phyloP scores from a whole-genome alignment of 140 eudicot species.

The Oenanthe javanica region DNA sequence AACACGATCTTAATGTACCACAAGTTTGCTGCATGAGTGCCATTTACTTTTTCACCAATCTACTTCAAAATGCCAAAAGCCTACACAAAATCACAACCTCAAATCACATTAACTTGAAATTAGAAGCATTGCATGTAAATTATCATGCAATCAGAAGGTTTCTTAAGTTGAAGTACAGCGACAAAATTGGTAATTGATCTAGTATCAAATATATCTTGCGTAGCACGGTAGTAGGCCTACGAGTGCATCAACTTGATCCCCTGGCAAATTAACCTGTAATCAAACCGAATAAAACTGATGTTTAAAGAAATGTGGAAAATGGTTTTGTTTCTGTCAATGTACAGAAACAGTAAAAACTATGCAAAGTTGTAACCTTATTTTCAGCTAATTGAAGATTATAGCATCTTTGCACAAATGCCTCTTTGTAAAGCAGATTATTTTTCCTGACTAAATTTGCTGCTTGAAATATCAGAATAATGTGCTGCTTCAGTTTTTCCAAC shows the following conservation, averaged over 20 bases:
- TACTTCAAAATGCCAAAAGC: neutral
- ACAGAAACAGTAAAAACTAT: neutral
- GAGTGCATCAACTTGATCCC: slow-evolving; percentile 74
- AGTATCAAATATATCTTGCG: slow-evolving; percentile 40
- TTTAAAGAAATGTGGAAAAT: neutral
- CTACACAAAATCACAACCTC: neutral
- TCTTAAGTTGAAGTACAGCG: slow-evolving; percentile 37
- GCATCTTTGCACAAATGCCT: slow-evolving; percentile 52
- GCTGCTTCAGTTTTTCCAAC: slow-evolving; percentile 29
- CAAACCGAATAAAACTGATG: neutral
- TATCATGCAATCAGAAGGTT: neutral
- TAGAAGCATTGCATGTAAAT: neutral
- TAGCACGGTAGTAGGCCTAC: slow-evolving; percentile 28
- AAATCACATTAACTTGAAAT: neutral
- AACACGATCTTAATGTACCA: neutral
- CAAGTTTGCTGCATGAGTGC: neutral
- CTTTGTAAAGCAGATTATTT: slow-evolving; percentile 40
- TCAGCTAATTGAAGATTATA: slow-evolving; percentile 61
- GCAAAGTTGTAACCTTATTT: slow-evolving; percentile 43
- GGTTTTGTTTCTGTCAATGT: neutral
- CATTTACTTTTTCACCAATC: neutral
- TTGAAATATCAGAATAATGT: too few relatives aligned
- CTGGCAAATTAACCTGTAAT: slow-evolving; percentile 64
- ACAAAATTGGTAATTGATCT: slow-evolving; percentile 34
- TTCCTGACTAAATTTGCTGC: slow-evolving; percentile 16